Conservation (phyloP, 345 rosid genomes). For the Corchorus olitorius region DNA sequence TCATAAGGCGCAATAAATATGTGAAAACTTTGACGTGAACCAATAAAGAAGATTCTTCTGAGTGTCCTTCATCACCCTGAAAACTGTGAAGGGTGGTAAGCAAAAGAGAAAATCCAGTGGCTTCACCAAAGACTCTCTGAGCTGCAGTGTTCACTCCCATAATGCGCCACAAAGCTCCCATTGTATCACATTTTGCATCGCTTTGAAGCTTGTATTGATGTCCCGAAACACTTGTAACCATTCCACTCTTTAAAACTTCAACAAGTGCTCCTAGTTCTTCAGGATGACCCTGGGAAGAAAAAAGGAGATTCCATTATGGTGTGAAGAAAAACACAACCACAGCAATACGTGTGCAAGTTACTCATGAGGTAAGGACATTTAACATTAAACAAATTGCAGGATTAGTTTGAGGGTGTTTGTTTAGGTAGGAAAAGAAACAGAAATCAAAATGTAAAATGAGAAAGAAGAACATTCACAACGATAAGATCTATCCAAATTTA, state of each 20-base stretch:
- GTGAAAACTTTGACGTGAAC: constrained; percentile 74
- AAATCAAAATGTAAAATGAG: not conserved
- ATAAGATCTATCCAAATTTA: constrained; percentile 7
- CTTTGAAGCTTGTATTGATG: constrained; percentile 84
- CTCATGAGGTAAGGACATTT: not conserved
- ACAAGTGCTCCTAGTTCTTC: constrained; percentile 90
- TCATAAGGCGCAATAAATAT: constrained; percentile 82
- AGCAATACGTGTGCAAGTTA: not conserved
- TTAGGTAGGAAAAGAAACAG: not conserved
- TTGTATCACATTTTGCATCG: constrained; percentile 95
- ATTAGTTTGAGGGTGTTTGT: not conserved
- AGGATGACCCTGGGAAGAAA: constrained; percentile 67
- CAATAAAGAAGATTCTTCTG: constrained; percentile 54
- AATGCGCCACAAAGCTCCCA: constrained; percentile 98
- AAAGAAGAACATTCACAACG: not conserved
- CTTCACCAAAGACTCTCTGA: constrained; percentile 93
- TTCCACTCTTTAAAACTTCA: constrained; percentile 95
- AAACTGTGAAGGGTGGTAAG: constrained; percentile 89
- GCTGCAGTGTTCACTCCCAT: constrained; percentile 81
- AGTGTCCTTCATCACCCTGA: constrained; percentile 64
- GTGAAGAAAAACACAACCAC: not conserved
- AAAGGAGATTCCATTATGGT: not conserved
- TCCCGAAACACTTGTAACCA: constrained; percentile 88
- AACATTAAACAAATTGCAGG: not conserved
- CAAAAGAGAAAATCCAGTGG: constrained; percentile 96